Evolutionary conservation across 257 asterid genomes (phyloP), one percentile per base, ranked within the genome.

Genomic region (Salvia rosmarinus): DNA sequence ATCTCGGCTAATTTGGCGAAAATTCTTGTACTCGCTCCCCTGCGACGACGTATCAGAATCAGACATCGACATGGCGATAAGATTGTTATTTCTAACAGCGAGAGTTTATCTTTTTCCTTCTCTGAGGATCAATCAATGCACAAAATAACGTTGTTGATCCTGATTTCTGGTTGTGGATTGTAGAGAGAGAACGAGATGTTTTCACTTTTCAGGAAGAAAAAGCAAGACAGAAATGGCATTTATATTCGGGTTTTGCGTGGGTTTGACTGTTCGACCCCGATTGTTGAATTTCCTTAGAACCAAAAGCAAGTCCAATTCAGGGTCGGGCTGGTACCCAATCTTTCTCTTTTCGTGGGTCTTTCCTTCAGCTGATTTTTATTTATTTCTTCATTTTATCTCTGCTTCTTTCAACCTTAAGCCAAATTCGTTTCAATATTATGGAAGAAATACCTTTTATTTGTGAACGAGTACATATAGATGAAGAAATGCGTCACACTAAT

Each of bases 1-100:
- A 70, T 84, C 84, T 47, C 84, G 86, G 78, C 77, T 81, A 68
- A 84, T 73, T 79, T 79, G 88, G 71, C 86, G 86, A 61, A 84
- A 82, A 79, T 64, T 79, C 74, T 79, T 84, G 78, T 77, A 79
- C 84, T 84, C 88, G 76, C 74, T 73, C 46, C 88, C 84, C 79
- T 79, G 88, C 35, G 84, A 84, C 49, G 86, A 84, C 43, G 86
- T 70, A 59, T 84, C 86, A 14, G 88, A 84, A 81, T 84, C 86
- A 55, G 86, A 84, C 86, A 79, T 79, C 69, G 86, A 84, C 88
- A 84, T 81, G 75, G 64, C 63, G 82, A 50, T 44, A 40, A 59
- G 37, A 42, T 39, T 44, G n/a, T 4, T 3, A 51, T 42, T 14
- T 32, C 56, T 17, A 21, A 56, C 11, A 50, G 81, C 56, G 46